Percentiles rank a stretch among this genome's conserved stretches.
Conservation (phyloP, 352 stramenopile species). For the Lagenidium sp. region DNA sequence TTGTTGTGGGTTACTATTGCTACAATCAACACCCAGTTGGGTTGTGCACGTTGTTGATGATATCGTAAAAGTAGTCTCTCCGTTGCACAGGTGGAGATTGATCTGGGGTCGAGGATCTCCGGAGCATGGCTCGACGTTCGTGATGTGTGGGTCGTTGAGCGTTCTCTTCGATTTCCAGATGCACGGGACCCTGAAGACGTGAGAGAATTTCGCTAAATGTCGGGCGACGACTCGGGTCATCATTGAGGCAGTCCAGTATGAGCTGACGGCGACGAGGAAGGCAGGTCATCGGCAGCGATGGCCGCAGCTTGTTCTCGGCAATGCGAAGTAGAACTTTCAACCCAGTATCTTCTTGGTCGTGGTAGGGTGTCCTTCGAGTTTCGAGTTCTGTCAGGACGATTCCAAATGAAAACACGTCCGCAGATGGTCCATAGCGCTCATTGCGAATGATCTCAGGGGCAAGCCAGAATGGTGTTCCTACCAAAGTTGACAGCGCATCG, state of each 20-base stretch:
- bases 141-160: slow-evolving; percentile 13
- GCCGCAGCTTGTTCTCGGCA: slow-evolving; percentile 57
- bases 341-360: slow-evolving; percentile 61
- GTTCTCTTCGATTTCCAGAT: slow-evolving; percentile 64
- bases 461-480: slow-evolving; percentile 84
- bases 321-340: slow-evolving; percentile 79
- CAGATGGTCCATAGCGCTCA: slow-evolving; percentile 66
- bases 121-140: slow-evolving; percentile 1
- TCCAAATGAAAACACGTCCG: slow-evolving; percentile 86
- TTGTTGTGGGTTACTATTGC: no score
- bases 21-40: neutral
- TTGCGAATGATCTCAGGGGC: slow-evolving; percentile 85
- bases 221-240: slow-evolving; percentile 41
- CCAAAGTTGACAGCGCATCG: slow-evolving; percentile 74
- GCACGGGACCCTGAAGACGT: slow-evolving; percentile 66
- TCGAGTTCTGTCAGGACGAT: slow-evolving; percentile 86
- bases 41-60: slow-evolving; percentile 21
- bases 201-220: slow-evolving; percentile 68
- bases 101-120: no score
- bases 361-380: slow-evolving; percentile 72
- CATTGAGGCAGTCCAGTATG: slow-evolving; percentile 66
- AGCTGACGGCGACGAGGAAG: slow-evolving; percentile 45
- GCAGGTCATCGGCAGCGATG: slow-evolving; percentile 55
- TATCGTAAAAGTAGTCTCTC: slow-evolving; percentile 16
- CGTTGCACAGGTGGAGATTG: slow-evolving; percentile 1